These are phyloP conservation scores for Globomyces pollinis-pini DNA, from an alignment of 192 early-diverging fungal genomes.

Conservation along the genomic window DNA sequence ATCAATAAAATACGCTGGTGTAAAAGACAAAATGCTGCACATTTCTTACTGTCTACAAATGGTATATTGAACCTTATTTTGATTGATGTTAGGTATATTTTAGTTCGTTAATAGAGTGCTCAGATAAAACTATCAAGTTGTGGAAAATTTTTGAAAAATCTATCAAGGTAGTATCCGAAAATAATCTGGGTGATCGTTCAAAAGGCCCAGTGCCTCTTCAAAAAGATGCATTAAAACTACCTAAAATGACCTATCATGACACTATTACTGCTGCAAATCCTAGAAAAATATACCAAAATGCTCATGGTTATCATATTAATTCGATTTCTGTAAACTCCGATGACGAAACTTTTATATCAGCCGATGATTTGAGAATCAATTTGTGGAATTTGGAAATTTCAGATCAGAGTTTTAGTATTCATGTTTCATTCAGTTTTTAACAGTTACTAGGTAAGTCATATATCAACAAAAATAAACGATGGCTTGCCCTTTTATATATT, in stretches of 20 bases:
- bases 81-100: conserved; percentile 1
- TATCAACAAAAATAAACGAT: no score
- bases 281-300: conserved; percentile 92
- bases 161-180: conserved; percentile 90
- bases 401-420: conserved; percentile 89
- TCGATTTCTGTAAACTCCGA: conserved; percentile 99
- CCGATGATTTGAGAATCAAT: conserved; percentile 97
- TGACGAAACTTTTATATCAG: conserved; percentile 93
- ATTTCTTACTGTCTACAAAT: conserved; percentile 96
- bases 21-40: conserved; percentile 89
- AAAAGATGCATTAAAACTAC: conserved; percentile 52
- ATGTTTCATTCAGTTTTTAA: no score
- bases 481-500: no score
- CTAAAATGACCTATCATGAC: conserved; percentile 87
- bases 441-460: neutral
- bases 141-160: conserved; percentile 99
- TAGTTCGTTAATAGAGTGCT: no score
- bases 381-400: conserved; percentile 97
- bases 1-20: conserved; percentile 99
- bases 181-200: conserved; percentile 66
- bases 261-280: conserved; percentile 94
- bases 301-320: conserved; percentile 99
- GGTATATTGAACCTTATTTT: conserved; percentile 37
- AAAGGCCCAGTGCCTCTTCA: conserved; percentile 27
- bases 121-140: conserved; percentile 97